Conservation (phyloP, 768 basidiomycete species). For the Amanita fuliginea region DNA sequence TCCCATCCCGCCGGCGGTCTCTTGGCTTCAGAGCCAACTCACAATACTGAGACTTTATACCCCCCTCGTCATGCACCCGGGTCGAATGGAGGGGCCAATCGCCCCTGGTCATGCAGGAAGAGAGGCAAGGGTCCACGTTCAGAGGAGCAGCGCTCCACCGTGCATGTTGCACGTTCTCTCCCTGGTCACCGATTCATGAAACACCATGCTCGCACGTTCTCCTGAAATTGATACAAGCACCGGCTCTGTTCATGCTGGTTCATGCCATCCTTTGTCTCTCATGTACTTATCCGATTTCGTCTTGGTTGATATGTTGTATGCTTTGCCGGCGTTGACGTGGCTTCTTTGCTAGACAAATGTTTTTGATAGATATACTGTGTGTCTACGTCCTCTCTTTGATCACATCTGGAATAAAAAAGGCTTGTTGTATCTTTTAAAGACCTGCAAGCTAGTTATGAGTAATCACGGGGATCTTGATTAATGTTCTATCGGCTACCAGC, state of each 20-base stretch:
- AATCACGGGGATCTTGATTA: background rate
- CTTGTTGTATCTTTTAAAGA: background rate
- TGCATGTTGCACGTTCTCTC: background rate
- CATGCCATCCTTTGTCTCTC: background rate
- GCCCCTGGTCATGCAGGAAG: background rate
- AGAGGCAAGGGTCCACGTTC: background rate
- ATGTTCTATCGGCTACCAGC: background rate
- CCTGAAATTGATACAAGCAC: background rate
- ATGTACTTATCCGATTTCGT: background rate
- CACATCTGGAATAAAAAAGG: background rate
- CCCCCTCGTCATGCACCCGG: background rate
- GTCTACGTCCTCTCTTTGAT: background rate
- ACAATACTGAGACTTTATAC: background rate
- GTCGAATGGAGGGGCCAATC: background rate
- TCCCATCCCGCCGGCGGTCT: background rate
- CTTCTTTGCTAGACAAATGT: background rate
- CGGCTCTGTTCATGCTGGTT: background rate
- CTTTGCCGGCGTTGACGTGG: background rate
- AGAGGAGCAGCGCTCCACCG: background rate
- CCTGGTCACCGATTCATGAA: slow-evolving; percentile 3
- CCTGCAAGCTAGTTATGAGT: too few species aligned
- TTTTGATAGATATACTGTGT: background rate
- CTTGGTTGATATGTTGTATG: background rate
- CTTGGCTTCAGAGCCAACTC: background rate
- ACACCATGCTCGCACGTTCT: background rate